These are phyloP conservation scores for Sporobolomyces phaffii DNA, from an alignment of 768 basidiomycete genomes.

Conservation along the genomic window DNA sequence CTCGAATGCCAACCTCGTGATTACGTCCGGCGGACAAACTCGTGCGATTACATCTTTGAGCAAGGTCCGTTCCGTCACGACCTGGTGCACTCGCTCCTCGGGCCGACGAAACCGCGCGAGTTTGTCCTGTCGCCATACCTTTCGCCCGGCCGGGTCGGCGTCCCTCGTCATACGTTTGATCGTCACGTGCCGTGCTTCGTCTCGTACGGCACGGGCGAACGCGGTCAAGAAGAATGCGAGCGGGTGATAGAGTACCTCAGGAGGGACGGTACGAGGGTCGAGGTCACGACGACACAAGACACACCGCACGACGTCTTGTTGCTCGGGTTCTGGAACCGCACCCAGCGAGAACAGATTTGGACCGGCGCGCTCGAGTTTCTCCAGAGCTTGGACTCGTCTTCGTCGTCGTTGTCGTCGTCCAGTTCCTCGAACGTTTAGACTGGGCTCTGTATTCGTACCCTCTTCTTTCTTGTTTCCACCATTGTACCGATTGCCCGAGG, in stretches of 20 bases:
- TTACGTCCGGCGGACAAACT: slow-evolving; percentile 6
- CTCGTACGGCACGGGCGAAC: slow-evolving; percentile 27
- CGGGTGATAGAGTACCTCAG: neutral
- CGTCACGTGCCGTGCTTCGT: slow-evolving; percentile 16
- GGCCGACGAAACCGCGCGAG: neutral
- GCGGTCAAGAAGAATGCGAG: slow-evolving; percentile 14
- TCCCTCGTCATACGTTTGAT: neutral
- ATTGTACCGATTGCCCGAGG: no score
- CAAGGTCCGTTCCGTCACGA: slow-evolving; percentile 15
- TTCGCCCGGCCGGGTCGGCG: slow-evolving; percentile 6
- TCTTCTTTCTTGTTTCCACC: no score
- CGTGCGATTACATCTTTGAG: slow-evolving; percentile 32
- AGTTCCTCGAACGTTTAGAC: no score
- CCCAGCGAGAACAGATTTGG: slow-evolving; percentile 12
- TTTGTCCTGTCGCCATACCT: slow-evolving; percentile 26
- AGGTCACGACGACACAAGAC: slow-evolving; percentile 19
- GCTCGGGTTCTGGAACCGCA: slow-evolving; percentile 18
- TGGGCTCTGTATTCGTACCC: no score
- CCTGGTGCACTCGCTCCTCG: slow-evolving; percentile 30
- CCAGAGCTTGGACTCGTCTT: neutral
- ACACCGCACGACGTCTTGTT: slow-evolving; percentile 29
- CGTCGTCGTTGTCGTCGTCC: no score
- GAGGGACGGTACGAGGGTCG: slow-evolving; percentile 2
- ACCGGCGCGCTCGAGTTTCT: slow-evolving; percentile 3
- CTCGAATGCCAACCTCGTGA: slow-evolving; percentile 1